phyloP scores from a whole-genome alignment of 306 rosid genomes.

The Dryas alaskensis region DNA sequence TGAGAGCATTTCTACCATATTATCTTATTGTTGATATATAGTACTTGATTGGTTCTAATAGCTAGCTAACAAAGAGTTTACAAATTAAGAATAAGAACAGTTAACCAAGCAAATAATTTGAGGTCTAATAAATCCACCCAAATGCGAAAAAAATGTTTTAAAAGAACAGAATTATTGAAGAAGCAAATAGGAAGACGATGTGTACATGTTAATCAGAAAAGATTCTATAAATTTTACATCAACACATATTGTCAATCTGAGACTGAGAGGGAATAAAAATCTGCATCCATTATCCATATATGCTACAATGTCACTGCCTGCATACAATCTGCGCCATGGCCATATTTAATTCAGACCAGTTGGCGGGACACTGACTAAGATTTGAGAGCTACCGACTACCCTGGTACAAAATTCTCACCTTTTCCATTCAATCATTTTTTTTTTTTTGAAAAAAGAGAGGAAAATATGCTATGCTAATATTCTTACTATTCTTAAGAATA shows the following conservation, averaged over 20 bases:
- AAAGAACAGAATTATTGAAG: no score
- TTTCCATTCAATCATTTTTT: neutral
- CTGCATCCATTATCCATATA: neutral
- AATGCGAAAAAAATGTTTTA: no score
- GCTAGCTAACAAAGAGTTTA: no score
- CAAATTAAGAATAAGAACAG: no score
- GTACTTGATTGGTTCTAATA: no score
- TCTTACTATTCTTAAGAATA: no score
- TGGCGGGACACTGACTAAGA: slow-evolving; percentile 12
- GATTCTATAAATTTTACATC: slow-evolving; percentile 41
- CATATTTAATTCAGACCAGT: slow-evolving; percentile 5
- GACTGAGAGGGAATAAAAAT: neutral
- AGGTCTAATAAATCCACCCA: no score
- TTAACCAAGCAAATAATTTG: no score
- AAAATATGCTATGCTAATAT: no score
- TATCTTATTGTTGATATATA: no score
- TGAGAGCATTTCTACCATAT: no score
- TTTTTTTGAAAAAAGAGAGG: no score
- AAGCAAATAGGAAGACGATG: slow-evolving; percentile 15
- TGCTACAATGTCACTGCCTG: neutral
- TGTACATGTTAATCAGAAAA: slow-evolving; percentile 37
- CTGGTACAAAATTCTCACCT: neutral
- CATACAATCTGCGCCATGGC: neutral
- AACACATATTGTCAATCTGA: slow-evolving; percentile 23
- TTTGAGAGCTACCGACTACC: slow-evolving; percentile 5